These are phyloP conservation scores for Coemansia sp. DNA, from an alignment of 192 early-diverging fungal species.

Conservation along the genomic window DNA sequence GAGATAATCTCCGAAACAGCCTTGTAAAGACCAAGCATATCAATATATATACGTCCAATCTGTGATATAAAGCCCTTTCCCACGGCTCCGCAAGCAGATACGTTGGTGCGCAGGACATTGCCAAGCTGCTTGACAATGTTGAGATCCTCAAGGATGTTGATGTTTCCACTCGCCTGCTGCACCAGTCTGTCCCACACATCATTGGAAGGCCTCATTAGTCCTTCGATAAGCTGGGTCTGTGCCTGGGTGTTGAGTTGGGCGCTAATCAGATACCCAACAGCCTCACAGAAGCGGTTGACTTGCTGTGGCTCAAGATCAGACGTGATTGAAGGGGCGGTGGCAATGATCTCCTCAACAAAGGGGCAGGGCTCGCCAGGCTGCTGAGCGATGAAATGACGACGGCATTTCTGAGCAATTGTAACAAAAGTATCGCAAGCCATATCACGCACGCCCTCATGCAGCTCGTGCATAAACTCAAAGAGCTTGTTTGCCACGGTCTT, in stretches of 20 bases:
- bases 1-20: constrained; percentile 85
- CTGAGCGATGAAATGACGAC: constrained; percentile 91
- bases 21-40: constrained; percentile 90
- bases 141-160: constrained; percentile 70
- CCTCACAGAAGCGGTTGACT: constrained; percentile 98
- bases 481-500: constrained; percentile 99
- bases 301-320: constrained; percentile 88
- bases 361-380: constrained; percentile 86
- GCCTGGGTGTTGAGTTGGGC: constrained; percentile 78
- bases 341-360: constrained; percentile 97
- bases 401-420: constrained; percentile 98
- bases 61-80: constrained; percentile 88
- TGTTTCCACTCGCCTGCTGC: constrained; percentile 73
- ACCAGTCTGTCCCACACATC: constrained; percentile 84
- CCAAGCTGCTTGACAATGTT: constrained; percentile 84
- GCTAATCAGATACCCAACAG: constrained; percentile 96
- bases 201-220: constrained; percentile 90
- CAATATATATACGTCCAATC: constrained; percentile 85
- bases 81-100: constrained; percentile 84
- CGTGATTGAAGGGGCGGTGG: constrained; percentile 77
- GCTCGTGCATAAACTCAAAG: constrained; percentile 99
- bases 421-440: constrained; percentile 99
- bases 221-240: constrained; percentile 81
- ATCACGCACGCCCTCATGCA: constrained; percentile 99
- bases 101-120: constrained; percentile 95